phyloP scores from a whole-genome alignment of 345 rosid genomes.

The Salix exigua region DNA sequence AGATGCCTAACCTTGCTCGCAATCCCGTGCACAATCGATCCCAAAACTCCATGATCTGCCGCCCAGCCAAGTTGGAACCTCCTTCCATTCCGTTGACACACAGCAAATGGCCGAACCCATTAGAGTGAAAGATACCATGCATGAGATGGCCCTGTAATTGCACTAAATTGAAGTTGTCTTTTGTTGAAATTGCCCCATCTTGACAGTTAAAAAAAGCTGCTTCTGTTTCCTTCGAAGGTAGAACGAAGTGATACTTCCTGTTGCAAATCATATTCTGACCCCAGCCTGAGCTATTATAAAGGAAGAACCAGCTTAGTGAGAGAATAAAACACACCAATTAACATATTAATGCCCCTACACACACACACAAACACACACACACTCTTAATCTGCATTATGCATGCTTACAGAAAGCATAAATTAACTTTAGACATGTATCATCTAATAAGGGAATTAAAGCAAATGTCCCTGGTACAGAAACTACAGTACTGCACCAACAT shows the following conservation, averaged over 20 bases:
- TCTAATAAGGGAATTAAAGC: too few species aligned
- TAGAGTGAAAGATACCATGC: constrained; percentile 86
- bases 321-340: neutral
- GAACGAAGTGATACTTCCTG: constrained; percentile 83
- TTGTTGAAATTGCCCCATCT: constrained; percentile 25
- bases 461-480: too few species aligned
- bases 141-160: constrained; percentile 53
- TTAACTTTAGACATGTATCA: too few species aligned
- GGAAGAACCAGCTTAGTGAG: constrained; percentile 3
- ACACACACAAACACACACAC: too few species aligned
- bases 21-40: constrained; percentile 76
- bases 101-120: constrained; percentile 87
- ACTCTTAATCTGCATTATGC: too few species aligned
- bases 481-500: neutral
- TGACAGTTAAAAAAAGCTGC: constrained; percentile 40
- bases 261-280: constrained; percentile 74
- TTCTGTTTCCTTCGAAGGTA: constrained; percentile 62
- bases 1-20: constrained; percentile 59
- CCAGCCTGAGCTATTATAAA: constrained; percentile 60
- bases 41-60: constrained; percentile 81
- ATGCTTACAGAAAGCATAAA: too few species aligned
- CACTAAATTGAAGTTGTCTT: constrained; percentile 42
- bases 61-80: constrained; percentile 64
- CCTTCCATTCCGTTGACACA: constrained; percentile 63
- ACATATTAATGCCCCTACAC: neutral